Percentiles rank a stretch among this genome's conserved stretches.
Conservation (phyloP, 768 basidiomycete species). For the Tylopilus balloui region DNA sequence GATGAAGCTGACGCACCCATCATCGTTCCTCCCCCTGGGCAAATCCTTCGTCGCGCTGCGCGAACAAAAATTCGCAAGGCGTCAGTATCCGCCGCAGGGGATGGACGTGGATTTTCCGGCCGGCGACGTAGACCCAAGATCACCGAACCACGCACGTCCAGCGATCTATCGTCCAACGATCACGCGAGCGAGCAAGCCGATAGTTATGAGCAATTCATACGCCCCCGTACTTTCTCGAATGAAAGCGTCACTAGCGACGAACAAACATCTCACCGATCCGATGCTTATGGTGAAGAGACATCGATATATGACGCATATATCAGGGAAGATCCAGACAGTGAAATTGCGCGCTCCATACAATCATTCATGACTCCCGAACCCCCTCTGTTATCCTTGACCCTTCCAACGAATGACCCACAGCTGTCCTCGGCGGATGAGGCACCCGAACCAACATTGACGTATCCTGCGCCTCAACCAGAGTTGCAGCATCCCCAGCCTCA, state of each 20-base stretch:
- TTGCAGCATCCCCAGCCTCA: constrained; percentile 70
- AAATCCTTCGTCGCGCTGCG: constrained; percentile 85
- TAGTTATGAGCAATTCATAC: constrained; percentile 36
- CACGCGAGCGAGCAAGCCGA: constrained; percentile 61
- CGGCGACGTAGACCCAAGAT: constrained; percentile 26
- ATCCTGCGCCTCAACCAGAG: constrained; percentile 34
- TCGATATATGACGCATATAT: constrained; percentile 84
- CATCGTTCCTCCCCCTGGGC: constrained; percentile 77
- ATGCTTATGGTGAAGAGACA: constrained; percentile 77
- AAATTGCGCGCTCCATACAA: constrained; percentile 20
- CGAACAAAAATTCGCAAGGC: constrained; percentile 95
- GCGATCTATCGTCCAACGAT: constrained; percentile 57
- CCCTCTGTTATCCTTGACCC: constrained; percentile 24
- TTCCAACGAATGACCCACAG: constrained; percentile 16
- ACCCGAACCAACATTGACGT: constrained; percentile 30
- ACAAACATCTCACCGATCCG: constrained; percentile 47
- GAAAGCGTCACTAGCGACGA: constrained; percentile 37
- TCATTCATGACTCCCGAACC: constrained; percentile 16
- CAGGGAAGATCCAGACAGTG: constrained; percentile 49
- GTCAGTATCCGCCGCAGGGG: constrained; percentile 67
- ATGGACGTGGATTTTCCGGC: constrained; percentile 72
- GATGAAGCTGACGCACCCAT: constrained; percentile 91
- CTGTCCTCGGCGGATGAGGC: constrained; percentile 6
- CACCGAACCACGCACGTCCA: constrained; percentile 54
- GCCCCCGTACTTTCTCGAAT: constrained; percentile 34